Evolutionary conservation across 1,284 basidiomycete genomes (phyloP), one percentile per base, ranked within the genome.

Genomic region (Phaffia rhodozyma): DNA sequence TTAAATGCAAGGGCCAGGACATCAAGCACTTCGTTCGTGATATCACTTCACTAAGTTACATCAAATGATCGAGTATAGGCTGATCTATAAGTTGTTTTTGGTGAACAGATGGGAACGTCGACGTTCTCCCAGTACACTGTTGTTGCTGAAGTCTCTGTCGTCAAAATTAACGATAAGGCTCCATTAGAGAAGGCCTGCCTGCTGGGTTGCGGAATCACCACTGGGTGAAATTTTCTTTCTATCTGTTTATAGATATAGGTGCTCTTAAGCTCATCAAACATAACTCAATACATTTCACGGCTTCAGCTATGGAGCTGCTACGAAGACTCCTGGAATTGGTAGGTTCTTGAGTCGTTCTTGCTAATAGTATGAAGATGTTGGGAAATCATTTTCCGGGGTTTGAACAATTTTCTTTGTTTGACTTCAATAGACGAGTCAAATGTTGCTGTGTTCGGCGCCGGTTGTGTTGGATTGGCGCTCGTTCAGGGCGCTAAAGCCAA

Each of bases 51-150:
- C 52, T 29, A 16, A 53, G n/a, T 13, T 55, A 29, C 43, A 16
- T 52, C 9, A 16, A 58, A 58, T 25, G 51, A 29, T 43, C 7
- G n/a, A n/a, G 55, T 1, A 30, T 18, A 7, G 5, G 2, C 18
- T 34, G 16, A n/a, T 30, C 52, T 23, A 50, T 49, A 11, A 51
- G 34, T 21, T n/a, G n/a, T 53, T 29, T 58, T 23, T 34, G 5
- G 27, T 18, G n/a, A 27, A 3, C 67, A 93, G 90, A 99, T 98
- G 96, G 94, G 94, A 56, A 91, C 87, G 27, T 97, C 93, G 55
- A 96, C 94, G 5, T 98, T 99, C 79, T 93, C 91, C 29, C 93
- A 98, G 76, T 99, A 98, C 80, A 98, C 96, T 16, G 96, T 98
- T 63, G 92, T 98, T 5, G 90, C 91, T 58, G 91, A 99, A 72